Evolutionary conservation across 805 yeast genomes (phyloP), one percentile per base, ranked within the genome.

Genomic region (Candida wancherniae): DNA sequence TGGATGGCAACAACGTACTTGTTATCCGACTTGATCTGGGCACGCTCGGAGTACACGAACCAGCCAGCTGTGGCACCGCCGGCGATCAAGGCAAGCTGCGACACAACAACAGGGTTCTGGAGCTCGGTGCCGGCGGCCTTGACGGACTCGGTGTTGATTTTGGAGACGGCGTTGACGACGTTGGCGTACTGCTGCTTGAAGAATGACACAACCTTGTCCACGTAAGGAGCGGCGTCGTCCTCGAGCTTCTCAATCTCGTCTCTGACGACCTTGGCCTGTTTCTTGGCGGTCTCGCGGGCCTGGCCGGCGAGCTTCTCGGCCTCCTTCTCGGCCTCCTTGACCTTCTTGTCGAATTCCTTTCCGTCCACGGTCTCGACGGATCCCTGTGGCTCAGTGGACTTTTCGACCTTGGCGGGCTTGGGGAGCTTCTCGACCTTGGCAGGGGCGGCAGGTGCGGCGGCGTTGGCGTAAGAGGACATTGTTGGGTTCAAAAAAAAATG

Each of bases 71-170:
- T 58, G 19, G 68, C 49, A 10, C 72, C 71, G 23, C 72, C 67
- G 6, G 67, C 49, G 18, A 74, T 67, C 24, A 74, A 61, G 11
- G 73, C 60, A 3, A 69, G 55, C 53, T 77, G 82, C 19, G 73
- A 53, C 12, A 71, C 57, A 26, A 78, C 80, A 4, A 72, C 80
- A 0, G 84, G 84, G 59, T 78, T 77, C 47, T 75, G 65, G 41
- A 77, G 61, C 51, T 76, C 82, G 15, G 37, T 36, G 20, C 32
- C 37, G 12, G 58, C 47, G 22, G 39, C 42, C 11, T 43, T 31
- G 6, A 47, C 45, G 9, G 38, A 34, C 18, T 34, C 34, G 5
- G 46, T 24, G 28, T 46, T 31, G 20, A 41, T 12, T 12, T 29
- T 32, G 15, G 46, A 29, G 19, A 44, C 42, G 19, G 35, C 41